Base-by-base conservation (phyloP, 2,329 filamentous ascomycete genomes). In the Beauveria medogensis region DNA sequence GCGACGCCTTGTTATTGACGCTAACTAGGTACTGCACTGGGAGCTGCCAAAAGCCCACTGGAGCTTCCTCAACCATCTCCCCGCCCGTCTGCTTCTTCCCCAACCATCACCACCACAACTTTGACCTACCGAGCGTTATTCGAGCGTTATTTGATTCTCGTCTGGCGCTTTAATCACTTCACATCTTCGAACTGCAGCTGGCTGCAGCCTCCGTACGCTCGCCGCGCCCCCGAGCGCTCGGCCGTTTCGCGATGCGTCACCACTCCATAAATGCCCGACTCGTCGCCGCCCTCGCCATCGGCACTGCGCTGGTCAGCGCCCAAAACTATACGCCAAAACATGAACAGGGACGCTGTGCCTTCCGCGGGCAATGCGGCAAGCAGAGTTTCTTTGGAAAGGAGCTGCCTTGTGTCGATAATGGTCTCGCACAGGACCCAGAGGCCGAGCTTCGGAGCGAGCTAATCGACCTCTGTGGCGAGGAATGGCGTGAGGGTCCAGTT, bases 331-430 rank as follows among this genome's bases (percentile, higher is more conserved):
- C 82, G 0, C 78, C 80, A 1, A 90, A 86, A 65, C 93, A 97
- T 68, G 92, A 97, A 74, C 80, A 87, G 55, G 93, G 93, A 46
- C 84, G 93, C 65, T 97, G 93, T 74, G 91, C 93, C 1, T 91
- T 97, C 64, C 85, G 93, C 55, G 92, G 92, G 8, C 89, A 95
- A 65, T 99, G 94, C 72, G 94, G 94, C 53, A 92, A 92, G 74
- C 88, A 93, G 75, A 88, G 88, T 64, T 89, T 94, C 72, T 97
- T 97, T 69, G 91, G 92, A 60, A 89, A 91, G 62, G 85, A 96
- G 67, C 80, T 97, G 63, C 94, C 94, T 4, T 99, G 94, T 71
- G 86, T 92, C 16, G 93, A 99, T 75, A 99, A 99, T 72, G 92
- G 82, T 4, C 78, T 87, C 41, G 94, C 94, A 41, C 79, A 86